These are phyloP conservation scores for Scopulariopsis brevicaulis DNA, from an alignment of 2,329 filamentous ascomycete genomes.

Conservation along the genomic window DNA sequence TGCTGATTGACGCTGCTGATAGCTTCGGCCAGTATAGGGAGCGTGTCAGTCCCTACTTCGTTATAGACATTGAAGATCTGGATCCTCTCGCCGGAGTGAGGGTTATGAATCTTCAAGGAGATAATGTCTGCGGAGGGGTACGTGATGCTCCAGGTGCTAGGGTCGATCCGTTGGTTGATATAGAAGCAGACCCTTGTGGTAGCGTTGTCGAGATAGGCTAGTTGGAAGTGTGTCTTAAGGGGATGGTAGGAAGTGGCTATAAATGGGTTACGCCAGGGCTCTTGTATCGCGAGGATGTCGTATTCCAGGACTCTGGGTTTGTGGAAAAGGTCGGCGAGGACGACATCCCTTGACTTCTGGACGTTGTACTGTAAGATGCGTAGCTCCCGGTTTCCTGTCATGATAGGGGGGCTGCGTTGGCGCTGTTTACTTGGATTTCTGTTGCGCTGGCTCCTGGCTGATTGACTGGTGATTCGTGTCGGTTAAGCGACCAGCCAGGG, in stretches of 20 bases:
- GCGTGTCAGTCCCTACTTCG: conserved; percentile 4
- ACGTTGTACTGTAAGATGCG: conserved; percentile 14
- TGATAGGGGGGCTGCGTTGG: conserved; percentile 3
- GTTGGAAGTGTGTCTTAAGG: no score
- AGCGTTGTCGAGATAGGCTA: no score
- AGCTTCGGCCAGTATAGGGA: conserved; percentile 5
- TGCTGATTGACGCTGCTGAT: conserved; percentile 6
- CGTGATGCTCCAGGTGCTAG: no score
- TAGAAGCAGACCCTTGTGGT: no score
- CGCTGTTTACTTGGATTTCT: no score
- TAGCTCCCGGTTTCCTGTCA: conserved; percentile 8
- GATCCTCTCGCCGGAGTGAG: no score
- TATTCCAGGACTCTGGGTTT: conserved; percentile 8
- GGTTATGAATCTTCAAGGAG: no score
- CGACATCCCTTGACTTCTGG: conserved; percentile 11
- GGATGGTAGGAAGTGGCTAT: no score
- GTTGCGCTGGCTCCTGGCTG: no score
- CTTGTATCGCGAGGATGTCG: conserved; percentile 13
- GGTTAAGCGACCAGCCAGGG: conserved; percentile 5
- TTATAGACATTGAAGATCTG: conserved; percentile 9
- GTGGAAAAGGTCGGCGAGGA: conserved; percentile 11
- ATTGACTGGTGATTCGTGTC: conserved; percentile 2
- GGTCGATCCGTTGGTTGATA: no score
- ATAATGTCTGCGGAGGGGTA: no score
- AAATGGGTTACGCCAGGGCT: conserved; percentile 8